Evolutionary conservation across 108 stramenopile species (phyloP), one percentile per base, ranked within the genome.

Genomic region (Cylindrotheca closterium): DNA sequence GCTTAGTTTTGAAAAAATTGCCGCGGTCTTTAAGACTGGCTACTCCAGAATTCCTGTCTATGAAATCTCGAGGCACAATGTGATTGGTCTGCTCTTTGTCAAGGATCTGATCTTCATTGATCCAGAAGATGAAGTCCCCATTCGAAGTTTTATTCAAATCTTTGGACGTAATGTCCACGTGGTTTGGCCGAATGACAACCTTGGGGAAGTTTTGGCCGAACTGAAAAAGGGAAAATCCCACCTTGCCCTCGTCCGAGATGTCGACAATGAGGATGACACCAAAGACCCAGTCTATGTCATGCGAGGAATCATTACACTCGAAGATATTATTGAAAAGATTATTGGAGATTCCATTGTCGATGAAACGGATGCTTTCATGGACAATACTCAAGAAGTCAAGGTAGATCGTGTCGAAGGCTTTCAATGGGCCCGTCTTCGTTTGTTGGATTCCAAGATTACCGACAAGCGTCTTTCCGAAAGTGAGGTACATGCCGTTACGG

Each of bases 101-200:
- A 99, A 99, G 79, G 99, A 99, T 63, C 85, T 99, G 3, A 98
- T 98, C 71, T 97, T 99, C 63, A 73, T 99, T 26, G 97, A 98
- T 71, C 97, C 97, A 5, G 97, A 96, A 67, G 97, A 98, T 78
- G 91, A 88, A 29, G 67, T 85, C 19, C 89, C 96, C 1, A 83
- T 98, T 17, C 71, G 77, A 15, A 91, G 86, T 27, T 96, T 98
- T 63, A 80, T 96, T 3, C 77, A 92, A 23, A 95, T 98, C 53
- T 99, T 99, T 80, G 90, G 96, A 7, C 80, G 99, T 30, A 80
- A 82, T 26, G 58, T 92, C 26, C 85, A 92, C 55, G 79, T 89
- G 34, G 92, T 96, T 0, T 92, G 93, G 92, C 84, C 87, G 0
- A 91, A 92, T 34, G 89, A 92, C 51, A 80, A 77, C 22, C 50